Base-by-base conservation (phyloP, 2,329 filamentous ascomycete genomes). In the Colletotrichum falcatum region DNA sequence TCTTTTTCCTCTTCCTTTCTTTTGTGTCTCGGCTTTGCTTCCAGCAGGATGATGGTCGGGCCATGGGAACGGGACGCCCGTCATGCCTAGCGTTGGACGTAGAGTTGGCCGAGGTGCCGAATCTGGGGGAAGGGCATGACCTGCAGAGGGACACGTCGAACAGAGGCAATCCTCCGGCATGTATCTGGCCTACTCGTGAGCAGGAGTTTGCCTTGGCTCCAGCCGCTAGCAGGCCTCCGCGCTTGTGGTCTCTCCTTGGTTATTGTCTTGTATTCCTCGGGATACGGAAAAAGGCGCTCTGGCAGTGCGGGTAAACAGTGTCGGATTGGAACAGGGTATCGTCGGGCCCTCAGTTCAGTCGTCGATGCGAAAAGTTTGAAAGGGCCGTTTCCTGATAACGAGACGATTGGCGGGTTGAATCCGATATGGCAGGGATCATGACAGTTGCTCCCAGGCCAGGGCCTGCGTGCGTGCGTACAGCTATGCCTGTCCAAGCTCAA, bases 331-430 rank as follows among this genome's bases (percentile, higher is more conserved):
- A 58, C 65, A 42, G 28, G 65, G 42, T 54, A 30, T 48, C 56
- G 18, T 49, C 9, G 14, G n/a, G 58, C 26, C 33, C n/a, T n/a
- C 30, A 23, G 30, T 11, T 37, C n/a, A n/a, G n/a, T n/a, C n/a
- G 26, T 49, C 28, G 30, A 33, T 35, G 46, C 42, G 37, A 70
- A 70, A 58, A 63, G 51, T 68, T 68, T 53, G 59, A 68, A 68
- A 68, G 46, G 58, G 59, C 68, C 64, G 68, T 68, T 71, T 59
- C 58, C 68, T 68, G 65, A 71, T 71, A 63, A 68, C 51, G 53
- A 63, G 37, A 33, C 59, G 59, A 66, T 67, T 70, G 67, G 63
- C 53, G 58, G 53, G 28, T 39, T 44, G 60, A 18, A 39, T 42
- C 37, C 26, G 23, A 54, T 23, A 5, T 54, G 2, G 49, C 60